Conservation (phyloP, 192 early-diverging fungal genomes). For the Coemansia sp. region DNA sequence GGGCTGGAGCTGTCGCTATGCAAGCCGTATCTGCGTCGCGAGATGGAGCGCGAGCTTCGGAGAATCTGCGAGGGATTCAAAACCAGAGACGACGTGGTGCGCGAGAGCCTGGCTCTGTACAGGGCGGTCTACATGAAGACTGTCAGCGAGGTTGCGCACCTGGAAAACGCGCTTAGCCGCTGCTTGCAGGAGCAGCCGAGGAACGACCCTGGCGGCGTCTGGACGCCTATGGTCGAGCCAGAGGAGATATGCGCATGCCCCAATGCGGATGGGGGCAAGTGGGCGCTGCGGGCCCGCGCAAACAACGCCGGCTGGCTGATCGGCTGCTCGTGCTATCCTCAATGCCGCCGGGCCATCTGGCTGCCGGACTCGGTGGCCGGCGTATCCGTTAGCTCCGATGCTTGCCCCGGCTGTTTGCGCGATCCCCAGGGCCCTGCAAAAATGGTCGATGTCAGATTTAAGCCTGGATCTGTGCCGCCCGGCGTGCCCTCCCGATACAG, state of each 20-base stretch:
- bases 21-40: slow-evolving; percentile 81
- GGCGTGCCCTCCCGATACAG: slow-evolving; percentile 19
- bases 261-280: slow-evolving; percentile 12
- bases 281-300: slow-evolving; percentile 8
- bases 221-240: slow-evolving; percentile 19
- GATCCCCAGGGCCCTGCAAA: slow-evolving; percentile 14
- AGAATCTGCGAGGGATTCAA: slow-evolving; percentile 67
- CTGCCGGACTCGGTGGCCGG: slow-evolving; percentile 29
- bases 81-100: slow-evolving; percentile 65
- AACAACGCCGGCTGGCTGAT: slow-evolving; percentile 29
- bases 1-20: slow-evolving; percentile 80
- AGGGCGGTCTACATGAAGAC: slow-evolving; percentile 63
- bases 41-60: slow-evolving; percentile 80
- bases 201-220: background rate
- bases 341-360: slow-evolving; percentile 47
- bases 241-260: slow-evolving; percentile 28
- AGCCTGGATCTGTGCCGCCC: slow-evolving; percentile 34
- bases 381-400: slow-evolving; percentile 12
- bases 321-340: slow-evolving; percentile 53
- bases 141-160: slow-evolving; percentile 44
- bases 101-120: slow-evolving; percentile 68
- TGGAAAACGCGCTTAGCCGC: slow-evolving; percentile 50
- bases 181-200: slow-evolving; percentile 26
- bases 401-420: slow-evolving; percentile 27
- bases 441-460: slow-evolving; percentile 35